Conservation (phyloP, 1,284 basidiomycete genomes). For the Boletellus deceptivus region DNA sequence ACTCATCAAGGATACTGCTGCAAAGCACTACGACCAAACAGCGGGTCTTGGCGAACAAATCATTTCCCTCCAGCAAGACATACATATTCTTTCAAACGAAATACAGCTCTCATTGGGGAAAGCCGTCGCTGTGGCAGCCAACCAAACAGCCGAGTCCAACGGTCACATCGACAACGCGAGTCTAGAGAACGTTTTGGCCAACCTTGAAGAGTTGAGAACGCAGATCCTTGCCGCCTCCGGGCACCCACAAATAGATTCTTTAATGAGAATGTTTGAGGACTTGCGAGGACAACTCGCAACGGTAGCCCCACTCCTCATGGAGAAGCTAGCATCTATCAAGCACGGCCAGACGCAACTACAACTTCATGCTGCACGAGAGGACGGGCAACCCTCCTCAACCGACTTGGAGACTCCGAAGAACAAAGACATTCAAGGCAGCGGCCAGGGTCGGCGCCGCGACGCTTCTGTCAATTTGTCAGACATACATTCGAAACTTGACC, state of each 20-base stretch:
- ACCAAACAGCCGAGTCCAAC: conserved; percentile 1
- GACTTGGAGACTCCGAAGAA: conserved; percentile 5
- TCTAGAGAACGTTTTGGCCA: conserved; percentile 21
- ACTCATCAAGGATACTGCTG: conserved; percentile 38
- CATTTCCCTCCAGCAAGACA: conserved; percentile 36
- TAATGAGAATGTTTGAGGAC: conserved; percentile 26
- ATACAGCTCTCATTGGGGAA: conserved; percentile 21
- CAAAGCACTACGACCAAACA: conserved; percentile 38
- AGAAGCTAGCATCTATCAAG: conserved; percentile 30
- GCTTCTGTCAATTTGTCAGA: conserved; percentile 18
- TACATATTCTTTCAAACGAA: conserved; percentile 32
- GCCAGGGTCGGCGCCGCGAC: not conserved
- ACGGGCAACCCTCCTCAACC: not conserved
- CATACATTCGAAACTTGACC: conserved; percentile 30
- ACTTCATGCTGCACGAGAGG: conserved; percentile 9
- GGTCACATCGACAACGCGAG: not conserved
- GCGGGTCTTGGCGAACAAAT: conserved; percentile 37
- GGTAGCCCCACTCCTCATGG: conserved; percentile 22
- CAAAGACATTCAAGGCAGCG: not conserved
- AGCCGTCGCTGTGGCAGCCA: conserved; percentile 3
- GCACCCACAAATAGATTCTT: conserved; percentile 14
- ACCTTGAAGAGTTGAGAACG: conserved; percentile 22
- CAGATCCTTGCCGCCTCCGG: conserved; percentile 16
- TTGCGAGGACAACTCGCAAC: conserved; percentile 21
- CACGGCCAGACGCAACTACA: conserved; percentile 19